Conservation (phyloP, 2,329 filamentous ascomycete species). For the Xylaria sp. region DNA sequence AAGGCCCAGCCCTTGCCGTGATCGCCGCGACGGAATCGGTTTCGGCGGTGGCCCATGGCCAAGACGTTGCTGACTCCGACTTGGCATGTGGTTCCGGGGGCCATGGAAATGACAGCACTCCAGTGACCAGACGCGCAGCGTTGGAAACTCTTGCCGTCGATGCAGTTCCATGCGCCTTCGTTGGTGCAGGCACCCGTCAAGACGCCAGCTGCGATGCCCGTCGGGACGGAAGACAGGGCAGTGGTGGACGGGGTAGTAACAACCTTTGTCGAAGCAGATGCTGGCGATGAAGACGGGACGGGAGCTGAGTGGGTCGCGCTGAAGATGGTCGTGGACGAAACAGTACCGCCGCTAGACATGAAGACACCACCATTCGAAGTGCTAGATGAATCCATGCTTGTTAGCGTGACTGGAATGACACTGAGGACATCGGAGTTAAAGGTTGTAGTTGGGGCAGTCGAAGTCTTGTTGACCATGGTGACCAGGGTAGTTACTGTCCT, state of each 20-base stretch:
- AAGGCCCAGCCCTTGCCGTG: not conserved
- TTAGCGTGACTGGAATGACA: conserved; percentile 26
- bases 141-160: conserved; percentile 52
- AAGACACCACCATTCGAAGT: conserved; percentile 39
- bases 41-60: conserved; percentile 20
- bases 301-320: not conserved
- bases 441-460: not conserved
- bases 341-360: conserved; percentile 32
- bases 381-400: conserved; percentile 27
- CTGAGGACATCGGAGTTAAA: conserved; percentile 14
- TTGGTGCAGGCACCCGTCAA: conserved; percentile 38
- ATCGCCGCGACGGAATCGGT: conserved; percentile 16
- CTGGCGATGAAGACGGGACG: conserved; percentile 7
- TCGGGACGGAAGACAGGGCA: conserved; percentile 20
- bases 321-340: conserved; percentile 8
- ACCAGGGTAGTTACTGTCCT: not conserved
- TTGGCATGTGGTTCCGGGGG: conserved; percentile 49
- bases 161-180: conserved; percentile 57
- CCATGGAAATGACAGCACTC: conserved; percentile 45
- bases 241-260: conserved; percentile 15
- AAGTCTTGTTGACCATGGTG: not conserved
- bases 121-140: conserved; percentile 57
- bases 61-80: conserved; percentile 27
- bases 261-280: conserved; percentile 15
- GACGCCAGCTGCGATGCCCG: conserved; percentile 19